A percentile compares a stretch with the other conserved stretches of the same genome.
Conservation (phyloP, 2,329 filamentous ascomycete species). For the Alternaria tenuissima region DNA sequence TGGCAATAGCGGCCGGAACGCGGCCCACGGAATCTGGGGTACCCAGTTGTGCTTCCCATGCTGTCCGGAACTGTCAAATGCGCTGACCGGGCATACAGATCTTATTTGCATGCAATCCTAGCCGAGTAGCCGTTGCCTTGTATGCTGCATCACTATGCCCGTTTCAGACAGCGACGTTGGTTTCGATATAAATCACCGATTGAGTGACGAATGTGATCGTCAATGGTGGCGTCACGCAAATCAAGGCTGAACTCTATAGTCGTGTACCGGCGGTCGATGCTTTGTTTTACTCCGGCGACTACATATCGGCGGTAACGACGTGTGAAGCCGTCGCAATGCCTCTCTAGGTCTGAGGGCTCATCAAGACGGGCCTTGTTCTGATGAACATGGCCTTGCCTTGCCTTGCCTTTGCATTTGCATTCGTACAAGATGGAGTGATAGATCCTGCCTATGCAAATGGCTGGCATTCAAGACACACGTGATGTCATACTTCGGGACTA, state of each 20-base stretch:
- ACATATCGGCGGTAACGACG: neutral
- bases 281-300: neutral
- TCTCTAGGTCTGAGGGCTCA: neutral
- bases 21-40: slow-evolving; percentile 18
- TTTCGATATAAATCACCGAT: neutral
- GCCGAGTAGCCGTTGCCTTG: neutral
- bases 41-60: slow-evolving; percentile 1
- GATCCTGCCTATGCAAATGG: neutral
- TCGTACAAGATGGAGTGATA: neutral
- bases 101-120: slow-evolving; percentile 8
- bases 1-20: slow-evolving; percentile 21
- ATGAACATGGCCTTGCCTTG: neutral
- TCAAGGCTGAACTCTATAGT: neutral
- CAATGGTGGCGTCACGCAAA: neutral
- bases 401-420: neutral
- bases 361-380: neutral
- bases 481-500: neutral
- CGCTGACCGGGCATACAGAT: slow-evolving; percentile 10
- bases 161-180: neutral
- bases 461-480: neutral
- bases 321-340: neutral
- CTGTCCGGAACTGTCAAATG: slow-evolving; percentile 1
- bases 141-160: neutral
- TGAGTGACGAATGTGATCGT: neutral
- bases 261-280: neutral